phyloP scores from a whole-genome alignment of 768 basidiomycete genomes.

The Tulasnella sp. region DNA sequence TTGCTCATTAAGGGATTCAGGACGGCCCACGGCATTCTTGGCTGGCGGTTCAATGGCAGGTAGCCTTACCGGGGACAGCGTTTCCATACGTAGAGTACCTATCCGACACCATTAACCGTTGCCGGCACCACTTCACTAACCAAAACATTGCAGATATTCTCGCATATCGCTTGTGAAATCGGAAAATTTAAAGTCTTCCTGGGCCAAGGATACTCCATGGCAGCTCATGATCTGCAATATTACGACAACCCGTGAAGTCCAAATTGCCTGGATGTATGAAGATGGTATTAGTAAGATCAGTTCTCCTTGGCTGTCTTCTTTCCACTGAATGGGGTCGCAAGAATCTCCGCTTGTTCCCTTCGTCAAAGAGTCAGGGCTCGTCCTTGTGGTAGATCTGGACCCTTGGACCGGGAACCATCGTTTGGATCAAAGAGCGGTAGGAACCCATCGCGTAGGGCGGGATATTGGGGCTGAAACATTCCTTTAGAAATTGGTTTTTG shows the following conservation, averaged over 20 bases:
- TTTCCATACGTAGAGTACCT: too few relatives aligned
- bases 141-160: background rate
- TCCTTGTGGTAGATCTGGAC: background rate
- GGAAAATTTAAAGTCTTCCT: background rate
- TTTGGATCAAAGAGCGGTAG: background rate
- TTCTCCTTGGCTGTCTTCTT: background rate
- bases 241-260: background rate
- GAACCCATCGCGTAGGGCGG: background rate
- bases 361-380: background rate
- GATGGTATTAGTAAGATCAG: background rate
- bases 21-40: background rate
- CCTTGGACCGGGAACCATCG: background rate
- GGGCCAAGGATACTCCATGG: background rate
- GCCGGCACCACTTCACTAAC: background rate
- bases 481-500: background rate
- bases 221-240: background rate
- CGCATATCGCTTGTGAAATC: background rate
- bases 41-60: background rate
- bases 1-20: background rate
- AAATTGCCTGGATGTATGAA: background rate
- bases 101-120: background rate
- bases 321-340: background rate
- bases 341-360: background rate
- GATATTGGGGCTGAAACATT: background rate
- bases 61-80: too few relatives aligned